These are phyloP conservation scores for Fraxinus dipetala DNA, from an alignment of 305 asterid genomes.

Conservation along the genomic window DNA sequence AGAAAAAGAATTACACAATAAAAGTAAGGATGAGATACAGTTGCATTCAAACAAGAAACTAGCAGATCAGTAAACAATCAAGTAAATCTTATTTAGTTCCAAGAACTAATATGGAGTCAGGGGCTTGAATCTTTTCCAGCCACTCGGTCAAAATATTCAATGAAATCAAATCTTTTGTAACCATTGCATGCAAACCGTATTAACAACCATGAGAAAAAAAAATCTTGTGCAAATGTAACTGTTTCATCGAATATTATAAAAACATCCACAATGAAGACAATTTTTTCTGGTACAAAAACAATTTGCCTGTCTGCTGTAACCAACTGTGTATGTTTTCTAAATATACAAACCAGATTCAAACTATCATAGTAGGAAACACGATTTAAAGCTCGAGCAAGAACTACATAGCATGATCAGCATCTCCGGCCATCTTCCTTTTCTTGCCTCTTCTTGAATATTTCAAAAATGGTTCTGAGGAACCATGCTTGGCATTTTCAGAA, in stretches of 20 bases:
- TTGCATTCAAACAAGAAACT: background rate
- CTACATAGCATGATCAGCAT: background rate
- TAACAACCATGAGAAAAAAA: background rate
- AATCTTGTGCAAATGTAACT: background rate
- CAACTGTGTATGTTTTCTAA: background rate
- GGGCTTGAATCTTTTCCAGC: background rate
- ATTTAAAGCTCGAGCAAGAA: background rate
- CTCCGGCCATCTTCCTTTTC: slow-evolving; percentile 19
- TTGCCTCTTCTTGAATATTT: slow-evolving; percentile 33
- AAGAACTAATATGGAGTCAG: background rate
- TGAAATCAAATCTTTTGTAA: background rate
- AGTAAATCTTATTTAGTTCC: background rate
- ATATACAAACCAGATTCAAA: background rate
- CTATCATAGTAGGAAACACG: background rate
- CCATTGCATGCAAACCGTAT: background rate
- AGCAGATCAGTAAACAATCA: background rate
- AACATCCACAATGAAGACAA: background rate
- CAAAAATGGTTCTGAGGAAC: background rate
- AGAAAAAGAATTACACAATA: background rate
- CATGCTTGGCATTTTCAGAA: slow-evolving; percentile 17
- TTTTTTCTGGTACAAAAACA: background rate
- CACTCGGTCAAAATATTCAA: background rate
- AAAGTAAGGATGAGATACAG: background rate
- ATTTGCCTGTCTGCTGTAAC: background rate
- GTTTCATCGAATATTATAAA: background rate